Evolutionary conservation across 805 yeast species (phyloP).

Genomic region (Lipomyces japonicus): DNA sequence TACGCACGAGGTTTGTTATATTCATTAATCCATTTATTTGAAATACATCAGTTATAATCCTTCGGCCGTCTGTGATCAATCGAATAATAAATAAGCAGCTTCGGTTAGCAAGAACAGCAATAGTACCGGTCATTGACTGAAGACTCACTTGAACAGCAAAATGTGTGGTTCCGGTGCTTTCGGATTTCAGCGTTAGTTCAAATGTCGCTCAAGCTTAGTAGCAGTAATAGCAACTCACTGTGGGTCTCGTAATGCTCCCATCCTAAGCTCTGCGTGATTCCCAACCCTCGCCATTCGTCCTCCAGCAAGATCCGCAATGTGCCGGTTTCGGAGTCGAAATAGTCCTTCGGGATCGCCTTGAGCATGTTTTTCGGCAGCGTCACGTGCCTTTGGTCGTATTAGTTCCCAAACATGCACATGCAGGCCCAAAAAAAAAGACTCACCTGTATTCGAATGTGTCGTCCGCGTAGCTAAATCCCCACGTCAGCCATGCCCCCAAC

Average conservation of each 20-base stretch:
- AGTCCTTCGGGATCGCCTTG: constrained; percentile 89
- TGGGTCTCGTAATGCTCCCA: constrained; percentile 99
- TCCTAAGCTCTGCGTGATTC: constrained; percentile 94
- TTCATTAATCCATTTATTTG: not conserved
- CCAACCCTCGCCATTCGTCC: constrained; percentile 98
- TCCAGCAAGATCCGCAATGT: constrained; percentile 85
- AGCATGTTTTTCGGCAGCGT: constrained; percentile 95
- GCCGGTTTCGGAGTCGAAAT: constrained; percentile 89
- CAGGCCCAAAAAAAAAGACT: constrained; percentile 17
- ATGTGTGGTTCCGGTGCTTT: constrained; percentile 96
- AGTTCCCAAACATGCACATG: not conserved
- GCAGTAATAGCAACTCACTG: constrained; percentile 33
- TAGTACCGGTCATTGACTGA: not conserved
- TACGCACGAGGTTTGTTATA: not conserved
- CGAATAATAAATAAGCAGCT: not conserved
- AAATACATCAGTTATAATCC: constrained; percentile 2
- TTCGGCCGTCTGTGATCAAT: constrained; percentile 5
- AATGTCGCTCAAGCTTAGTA: not conserved
- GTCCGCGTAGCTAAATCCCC: constrained; percentile 68
- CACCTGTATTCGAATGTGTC: constrained; percentile 79
- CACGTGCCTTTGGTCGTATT: constrained; percentile 61
- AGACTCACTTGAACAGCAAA: constrained; percentile 59
- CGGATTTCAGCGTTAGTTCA: constrained; percentile 25
- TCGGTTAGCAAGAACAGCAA: not conserved
- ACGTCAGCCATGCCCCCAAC: not conserved